Conservation (phyloP, 371 early-diverging fungal genomes). For the Mortierella sp. region DNA sequence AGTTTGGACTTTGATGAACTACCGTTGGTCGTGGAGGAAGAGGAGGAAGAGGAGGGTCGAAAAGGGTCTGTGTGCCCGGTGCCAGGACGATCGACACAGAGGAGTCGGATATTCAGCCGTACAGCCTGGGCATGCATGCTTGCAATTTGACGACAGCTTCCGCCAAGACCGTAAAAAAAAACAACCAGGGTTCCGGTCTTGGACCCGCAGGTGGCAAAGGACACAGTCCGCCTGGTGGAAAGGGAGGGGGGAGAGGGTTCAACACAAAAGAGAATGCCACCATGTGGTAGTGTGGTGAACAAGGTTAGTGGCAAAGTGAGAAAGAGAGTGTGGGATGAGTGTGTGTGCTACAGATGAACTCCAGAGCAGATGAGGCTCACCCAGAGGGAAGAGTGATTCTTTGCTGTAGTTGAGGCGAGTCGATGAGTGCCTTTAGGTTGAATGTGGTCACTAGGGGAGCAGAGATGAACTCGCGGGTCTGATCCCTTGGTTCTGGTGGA, state of each 20-base stretch:
- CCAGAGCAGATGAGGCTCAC: conserved; percentile 11
- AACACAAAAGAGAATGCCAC: too few species aligned
- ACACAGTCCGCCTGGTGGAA: conserved; percentile 26
- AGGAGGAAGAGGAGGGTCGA: conserved; percentile 9
- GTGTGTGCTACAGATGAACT: neutral
- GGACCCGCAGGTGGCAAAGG: conserved; percentile 40
- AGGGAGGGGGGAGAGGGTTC: too few species aligned
- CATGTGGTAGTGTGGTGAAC: too few species aligned
- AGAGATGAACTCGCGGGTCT: conserved; percentile 29
- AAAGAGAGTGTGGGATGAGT: neutral
- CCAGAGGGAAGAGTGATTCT: conserved; percentile 30
- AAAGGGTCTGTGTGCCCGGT: conserved; percentile 42
- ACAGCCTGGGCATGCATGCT: conserved; percentile 45
- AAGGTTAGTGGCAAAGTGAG: neutral
- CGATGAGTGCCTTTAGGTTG: conserved; percentile 34
- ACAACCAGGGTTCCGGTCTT: conserved; percentile 32
- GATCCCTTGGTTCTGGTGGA: conserved; percentile 27
- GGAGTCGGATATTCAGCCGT: conserved; percentile 34
- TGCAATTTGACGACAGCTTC: conserved; percentile 43
- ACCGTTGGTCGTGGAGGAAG: neutral
- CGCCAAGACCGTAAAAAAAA: conserved; percentile 47
- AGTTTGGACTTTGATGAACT: neutral
- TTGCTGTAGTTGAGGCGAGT: conserved; percentile 44
- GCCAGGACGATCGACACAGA: conserved; percentile 44
- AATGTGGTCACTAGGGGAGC: conserved; percentile 38